Conservation (phyloP, 768 basidiomycete genomes). For the Xerocomellus amylosporus region DNA sequence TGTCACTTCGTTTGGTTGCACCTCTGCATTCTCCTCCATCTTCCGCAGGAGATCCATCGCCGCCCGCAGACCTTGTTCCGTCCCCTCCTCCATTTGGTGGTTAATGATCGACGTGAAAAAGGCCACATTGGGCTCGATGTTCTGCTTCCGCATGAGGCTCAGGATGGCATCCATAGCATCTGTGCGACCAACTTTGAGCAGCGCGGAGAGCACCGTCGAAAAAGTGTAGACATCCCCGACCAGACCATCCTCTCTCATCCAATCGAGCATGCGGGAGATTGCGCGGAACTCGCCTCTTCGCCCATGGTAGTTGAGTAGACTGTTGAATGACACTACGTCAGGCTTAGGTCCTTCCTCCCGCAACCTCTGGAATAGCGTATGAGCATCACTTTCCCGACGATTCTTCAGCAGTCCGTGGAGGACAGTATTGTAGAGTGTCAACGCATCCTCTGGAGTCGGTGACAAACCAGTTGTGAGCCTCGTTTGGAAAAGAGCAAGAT, state of each 20-base stretch:
- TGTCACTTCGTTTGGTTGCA: slow-evolving; percentile 70
- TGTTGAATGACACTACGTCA: slow-evolving; percentile 79
- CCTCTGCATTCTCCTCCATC: slow-evolving; percentile 63
- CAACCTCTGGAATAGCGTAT: slow-evolving; percentile 44
- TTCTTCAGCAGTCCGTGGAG: slow-evolving; percentile 60
- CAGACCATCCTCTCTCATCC: slow-evolving; percentile 53
- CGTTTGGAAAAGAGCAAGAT: slow-evolving; percentile 50
- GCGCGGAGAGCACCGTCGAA: slow-evolving; percentile 77
- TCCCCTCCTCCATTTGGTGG: slow-evolving; percentile 59
- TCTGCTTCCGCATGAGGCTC: slow-evolving; percentile 71
- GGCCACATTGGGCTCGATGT: slow-evolving; percentile 68
- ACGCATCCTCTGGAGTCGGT: slow-evolving; percentile 29
- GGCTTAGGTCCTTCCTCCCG: slow-evolving; percentile 53
- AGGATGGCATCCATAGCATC: slow-evolving; percentile 67
- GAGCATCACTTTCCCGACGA: slow-evolving; percentile 40
- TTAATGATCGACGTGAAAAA: slow-evolving; percentile 81
- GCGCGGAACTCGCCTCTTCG: slow-evolving; percentile 60
- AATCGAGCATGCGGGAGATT: slow-evolving; percentile 55
- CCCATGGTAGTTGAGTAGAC: slow-evolving; percentile 66
- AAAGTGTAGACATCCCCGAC: slow-evolving; percentile 81
- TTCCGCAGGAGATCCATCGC: slow-evolving; percentile 67
- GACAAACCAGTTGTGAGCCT: slow-evolving; percentile 15
- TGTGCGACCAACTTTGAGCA: slow-evolving; percentile 63
- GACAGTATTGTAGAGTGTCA: slow-evolving; percentile 70
- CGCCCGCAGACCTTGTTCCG: slow-evolving; percentile 50